Evolutionary conservation across 768 basidiomycete genomes (phyloP).

Genomic region (Leccinellum rugosiceps): DNA sequence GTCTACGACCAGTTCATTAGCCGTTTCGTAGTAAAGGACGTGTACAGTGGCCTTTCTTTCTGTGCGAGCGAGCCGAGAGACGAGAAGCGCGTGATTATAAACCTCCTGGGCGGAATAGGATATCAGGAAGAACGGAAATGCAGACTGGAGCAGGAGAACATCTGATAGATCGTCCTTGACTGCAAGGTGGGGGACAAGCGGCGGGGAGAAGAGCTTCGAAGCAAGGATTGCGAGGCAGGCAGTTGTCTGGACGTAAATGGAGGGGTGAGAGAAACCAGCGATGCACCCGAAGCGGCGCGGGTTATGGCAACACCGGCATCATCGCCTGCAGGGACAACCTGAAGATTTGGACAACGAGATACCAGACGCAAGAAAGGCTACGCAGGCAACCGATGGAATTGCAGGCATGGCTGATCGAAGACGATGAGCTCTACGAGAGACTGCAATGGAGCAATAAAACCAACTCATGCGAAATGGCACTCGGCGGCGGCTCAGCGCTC

Average conservation of each 20-base stretch:
- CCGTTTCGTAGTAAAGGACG: conserved; percentile 63
- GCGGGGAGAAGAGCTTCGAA: conserved; percentile 58
- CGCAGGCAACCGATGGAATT: conserved; percentile 51
- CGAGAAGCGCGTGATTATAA: conserved; percentile 89
- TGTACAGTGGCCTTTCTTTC: conserved; percentile 82
- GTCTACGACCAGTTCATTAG: conserved; percentile 42
- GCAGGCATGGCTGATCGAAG: conserved; percentile 23
- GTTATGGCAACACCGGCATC: conserved; percentile 61
- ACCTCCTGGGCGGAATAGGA: conserved; percentile 77
- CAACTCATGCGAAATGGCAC: no score
- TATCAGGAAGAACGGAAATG: conserved; percentile 78
- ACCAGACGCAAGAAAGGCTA: conserved; percentile 72
- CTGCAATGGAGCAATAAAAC: neutral
- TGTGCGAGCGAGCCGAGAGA: conserved; percentile 70
- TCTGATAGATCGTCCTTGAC: conserved; percentile 66
- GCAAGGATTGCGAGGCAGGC: conserved; percentile 66
- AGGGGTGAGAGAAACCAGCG: conserved; percentile 57
- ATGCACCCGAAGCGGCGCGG: conserved; percentile 36
- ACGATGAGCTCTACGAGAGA: conserved; percentile 5
- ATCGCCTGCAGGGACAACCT: conserved; percentile 56
- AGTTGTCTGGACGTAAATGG: no score
- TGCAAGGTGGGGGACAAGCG: conserved; percentile 74
- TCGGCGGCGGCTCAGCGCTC: no score
- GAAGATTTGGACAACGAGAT: conserved; percentile 42
- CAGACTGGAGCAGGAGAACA: conserved; percentile 71